Evolutionary conservation across 768 basidiomycete species (phyloP), one percentile per base, ranked within the genome.

Genomic region (Dentipellis sp.): DNA sequence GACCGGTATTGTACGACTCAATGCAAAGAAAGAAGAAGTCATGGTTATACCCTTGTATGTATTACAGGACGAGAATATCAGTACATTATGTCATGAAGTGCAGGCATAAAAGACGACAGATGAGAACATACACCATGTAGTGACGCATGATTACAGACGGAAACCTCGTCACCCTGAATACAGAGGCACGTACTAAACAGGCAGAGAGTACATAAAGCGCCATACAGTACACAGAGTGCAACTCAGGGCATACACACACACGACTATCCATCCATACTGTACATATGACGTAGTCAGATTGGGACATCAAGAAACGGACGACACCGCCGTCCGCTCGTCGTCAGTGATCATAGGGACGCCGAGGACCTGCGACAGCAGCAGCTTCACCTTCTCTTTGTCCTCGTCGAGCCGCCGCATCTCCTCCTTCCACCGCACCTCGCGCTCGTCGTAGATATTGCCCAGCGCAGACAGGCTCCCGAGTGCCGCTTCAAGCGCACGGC

Each of bases 381-480:
- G 60, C 60, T 85, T 83, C 3, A 90, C 81, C 16, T 75, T 69
- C 63, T 86, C 84, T 12, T 86, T 73, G 55, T 91, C 89, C 29
- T 84, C 81, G 50, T 75, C 72, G 56, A 87, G 74, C 56, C 79
- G 73, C 22, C 75, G 67, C 77, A 89, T 83, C 69, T 88, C 88
- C 14, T 87, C 84, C 39, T 75, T 68, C 82, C 86, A 87, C 42
- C 88, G 73, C 50, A 76, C 75, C 65, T 86, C 86, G 16, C 87
- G 72, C 59, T 84, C 76, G 19, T 83, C 84, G 54, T 87, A 89
- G 36, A 91, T 82, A 36, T 71, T 68, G 36, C 82, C 78, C 53
- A 91, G 71, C 16, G 78, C 74, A 23, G 78, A 77, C 21, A 90
- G 74, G 61, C 86, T 87, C 1, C 80, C 82, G 50, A 90, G 60